Conservation (phyloP, 2,329 filamentous ascomycete species). For the Pseudohalonectria lignicola region DNA sequence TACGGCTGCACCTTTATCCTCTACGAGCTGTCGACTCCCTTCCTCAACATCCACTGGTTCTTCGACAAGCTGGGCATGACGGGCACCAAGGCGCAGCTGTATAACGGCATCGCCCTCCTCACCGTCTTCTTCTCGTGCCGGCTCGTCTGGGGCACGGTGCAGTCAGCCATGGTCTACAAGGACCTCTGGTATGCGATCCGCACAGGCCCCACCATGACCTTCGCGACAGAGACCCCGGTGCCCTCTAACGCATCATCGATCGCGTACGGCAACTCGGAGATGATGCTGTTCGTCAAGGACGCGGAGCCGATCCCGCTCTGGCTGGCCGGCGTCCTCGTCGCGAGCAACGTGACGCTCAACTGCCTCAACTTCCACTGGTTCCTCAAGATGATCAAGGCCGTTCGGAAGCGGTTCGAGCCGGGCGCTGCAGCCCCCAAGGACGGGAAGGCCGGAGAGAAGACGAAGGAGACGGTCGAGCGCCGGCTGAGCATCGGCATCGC, state of each 20-base stretch:
- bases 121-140: constrained; percentile 67
- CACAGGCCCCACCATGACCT: constrained; percentile 21
- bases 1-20: constrained; percentile 74
- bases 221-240: constrained; percentile 19
- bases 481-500: not conserved
- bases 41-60: constrained; percentile 87
- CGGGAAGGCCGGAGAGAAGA: constrained; percentile 4
- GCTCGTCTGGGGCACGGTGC: constrained; percentile 66
- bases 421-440: constrained; percentile 6
- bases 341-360: constrained; percentile 62
- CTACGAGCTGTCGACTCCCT: constrained; percentile 77
- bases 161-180: constrained; percentile 56
- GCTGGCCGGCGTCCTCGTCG: constrained; percentile 58
- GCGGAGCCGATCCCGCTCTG: constrained; percentile 51
- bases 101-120: constrained; percentile 66
- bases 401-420: constrained; percentile 63
- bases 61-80: constrained; percentile 79
- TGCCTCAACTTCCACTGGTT: constrained; percentile 79
- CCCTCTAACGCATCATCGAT: constrained; percentile 17
- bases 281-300: constrained; percentile 38
- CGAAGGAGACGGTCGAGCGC: constrained; percentile 14
- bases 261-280: constrained; percentile 21
- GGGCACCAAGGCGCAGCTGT: constrained; percentile 60
- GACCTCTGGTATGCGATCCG: constrained; percentile 55
- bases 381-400: constrained; percentile 72